Percentiles rank a stretch among this genome's conserved stretches.
phyloP scores from a whole-genome alignment of 2,329 filamentous ascomycete species.

The Xylaria sp. region DNA sequence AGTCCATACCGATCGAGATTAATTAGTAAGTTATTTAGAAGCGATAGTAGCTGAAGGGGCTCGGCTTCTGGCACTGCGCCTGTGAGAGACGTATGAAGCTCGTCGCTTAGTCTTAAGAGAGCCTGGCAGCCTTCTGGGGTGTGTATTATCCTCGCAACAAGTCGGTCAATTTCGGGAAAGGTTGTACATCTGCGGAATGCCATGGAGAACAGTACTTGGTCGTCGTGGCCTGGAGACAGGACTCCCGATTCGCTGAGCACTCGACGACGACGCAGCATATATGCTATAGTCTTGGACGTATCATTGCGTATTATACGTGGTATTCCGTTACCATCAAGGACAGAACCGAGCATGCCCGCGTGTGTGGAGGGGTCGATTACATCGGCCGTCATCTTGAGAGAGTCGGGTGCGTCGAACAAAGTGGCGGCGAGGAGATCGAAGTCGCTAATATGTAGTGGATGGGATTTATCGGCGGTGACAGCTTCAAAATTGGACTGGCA shows the following conservation, averaged over 20 bases:
- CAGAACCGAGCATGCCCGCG: neutral
- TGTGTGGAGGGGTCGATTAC: neutral
- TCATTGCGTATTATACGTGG: slow-evolving; percentile 35
- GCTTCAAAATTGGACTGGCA: slow-evolving; percentile 32
- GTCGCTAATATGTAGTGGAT: slow-evolving; percentile 54
- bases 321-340: slow-evolving; percentile 46
- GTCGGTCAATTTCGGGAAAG: slow-evolving; percentile 42
- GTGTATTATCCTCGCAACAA: slow-evolving; percentile 38
- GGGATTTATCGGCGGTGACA: slow-evolving; percentile 33
- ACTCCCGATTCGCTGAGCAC: neutral
- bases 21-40: slow-evolving; percentile 56
- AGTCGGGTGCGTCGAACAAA: slow-evolving; percentile 39
- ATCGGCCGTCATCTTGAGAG: neutral
- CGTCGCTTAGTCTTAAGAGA: slow-evolving; percentile 20
- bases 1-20: slow-evolving; percentile 44
- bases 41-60: slow-evolving; percentile 43
- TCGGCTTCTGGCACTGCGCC: slow-evolving; percentile 30
- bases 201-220: slow-evolving; percentile 10
- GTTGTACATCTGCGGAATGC: slow-evolving; percentile 28
- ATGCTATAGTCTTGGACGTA: slow-evolving; percentile 37
- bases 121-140: slow-evolving; percentile 37
- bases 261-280: slow-evolving; percentile 46
- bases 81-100: slow-evolving; percentile 16
- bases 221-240: neutral
- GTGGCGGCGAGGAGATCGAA: slow-evolving; percentile 57